These are phyloP conservation scores for Nemania serpens DNA, from an alignment of 2,329 filamentous ascomycete genomes.

Conservation along the genomic window DNA sequence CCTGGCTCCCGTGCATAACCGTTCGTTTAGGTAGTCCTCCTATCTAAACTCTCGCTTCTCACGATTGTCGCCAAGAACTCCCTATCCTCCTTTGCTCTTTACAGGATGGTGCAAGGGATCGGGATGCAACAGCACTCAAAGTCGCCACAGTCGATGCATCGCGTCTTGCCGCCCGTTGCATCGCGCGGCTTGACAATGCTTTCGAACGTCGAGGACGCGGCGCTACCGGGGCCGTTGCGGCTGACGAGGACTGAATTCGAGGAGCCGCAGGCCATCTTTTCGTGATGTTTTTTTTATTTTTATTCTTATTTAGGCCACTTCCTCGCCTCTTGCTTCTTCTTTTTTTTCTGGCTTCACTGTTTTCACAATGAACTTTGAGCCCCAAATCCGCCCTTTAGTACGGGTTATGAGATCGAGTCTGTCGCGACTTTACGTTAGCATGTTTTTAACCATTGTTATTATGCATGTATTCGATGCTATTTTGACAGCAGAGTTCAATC, in stretches of 20 bases:
- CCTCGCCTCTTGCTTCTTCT: background rate
- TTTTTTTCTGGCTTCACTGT: background rate
- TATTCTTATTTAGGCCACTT: too few species aligned
- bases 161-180: constrained; percentile 48
- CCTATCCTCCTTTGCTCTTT: background rate
- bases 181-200: constrained; percentile 56
- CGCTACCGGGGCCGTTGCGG: constrained; percentile 54
- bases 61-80: too few species aligned
- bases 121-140: constrained; percentile 61
- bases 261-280: constrained; percentile 33
- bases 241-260: constrained; percentile 43
- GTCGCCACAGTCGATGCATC: constrained; percentile 56
- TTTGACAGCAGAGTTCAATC: too few species aligned
- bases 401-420: too few species aligned
- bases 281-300: background rate
- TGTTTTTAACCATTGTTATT: too few species aligned
- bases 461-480: too few species aligned
- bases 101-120: background rate
- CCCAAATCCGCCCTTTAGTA: too few species aligned
- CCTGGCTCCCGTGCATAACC: too few species aligned
- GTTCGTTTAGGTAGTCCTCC: too few species aligned
- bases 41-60: too few species aligned
- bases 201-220: constrained; percentile 54
- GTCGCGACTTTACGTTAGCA: too few species aligned
- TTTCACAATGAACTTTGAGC: too few species aligned